phyloP scores from a whole-genome alignment of 169 alveolate genomes.

The Plasmodium relictum region DNA sequence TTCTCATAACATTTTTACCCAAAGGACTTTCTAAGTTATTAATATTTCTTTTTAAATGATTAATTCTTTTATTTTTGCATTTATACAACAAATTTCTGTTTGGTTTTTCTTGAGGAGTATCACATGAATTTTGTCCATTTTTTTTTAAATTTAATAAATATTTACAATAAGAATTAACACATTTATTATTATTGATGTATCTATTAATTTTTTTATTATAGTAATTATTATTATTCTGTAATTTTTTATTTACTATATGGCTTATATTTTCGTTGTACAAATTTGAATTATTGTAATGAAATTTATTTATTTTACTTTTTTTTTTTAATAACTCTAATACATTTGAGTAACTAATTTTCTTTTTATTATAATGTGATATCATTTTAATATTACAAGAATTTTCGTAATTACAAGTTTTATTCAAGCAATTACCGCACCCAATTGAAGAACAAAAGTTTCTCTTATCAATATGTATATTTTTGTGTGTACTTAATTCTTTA shows the following conservation, averaged over 20 bases:
- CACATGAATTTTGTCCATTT: neutral
- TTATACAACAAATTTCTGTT: neutral
- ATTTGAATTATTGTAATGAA: neutral
- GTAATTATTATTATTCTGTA: neutral
- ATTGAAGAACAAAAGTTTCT: conserved; percentile 27
- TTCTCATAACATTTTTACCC: neutral
- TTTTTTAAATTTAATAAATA: conserved; percentile 1
- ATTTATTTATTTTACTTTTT: neutral
- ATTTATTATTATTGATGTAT: neutral
- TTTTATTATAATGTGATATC: conserved; percentile 13
- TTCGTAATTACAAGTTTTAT: conserved; percentile 35
- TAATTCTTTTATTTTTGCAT: neutral
- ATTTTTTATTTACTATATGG: conserved; percentile 16
- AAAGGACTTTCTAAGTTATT: neutral
- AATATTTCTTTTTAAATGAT: neutral
- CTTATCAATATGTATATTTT: conserved; percentile 22
- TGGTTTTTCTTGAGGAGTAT: neutral
- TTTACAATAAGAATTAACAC: neutral
- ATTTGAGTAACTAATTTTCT: neutral
- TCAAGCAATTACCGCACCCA: conserved; percentile 41
- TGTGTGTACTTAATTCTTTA: neutral
- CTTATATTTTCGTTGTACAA: neutral
- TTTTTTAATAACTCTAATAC: neutral
- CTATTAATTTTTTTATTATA: neutral
- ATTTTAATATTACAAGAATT: conserved; percentile 21